These are phyloP conservation scores for Wickerhamiella vanderwaltii DNA, from an alignment of 805 yeast genomes.

Conservation along the genomic window DNA sequence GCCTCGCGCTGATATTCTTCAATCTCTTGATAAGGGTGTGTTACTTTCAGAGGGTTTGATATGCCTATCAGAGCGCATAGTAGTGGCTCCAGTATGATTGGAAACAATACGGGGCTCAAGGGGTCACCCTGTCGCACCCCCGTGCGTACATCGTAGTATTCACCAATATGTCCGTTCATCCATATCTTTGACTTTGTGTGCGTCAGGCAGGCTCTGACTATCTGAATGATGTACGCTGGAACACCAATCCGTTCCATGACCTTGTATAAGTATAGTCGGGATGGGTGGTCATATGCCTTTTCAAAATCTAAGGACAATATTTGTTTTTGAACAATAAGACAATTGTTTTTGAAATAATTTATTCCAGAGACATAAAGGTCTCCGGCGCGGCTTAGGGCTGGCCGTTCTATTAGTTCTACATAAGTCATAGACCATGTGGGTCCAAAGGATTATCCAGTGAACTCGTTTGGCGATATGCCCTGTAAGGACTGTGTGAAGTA, in stretches of 20 bases:
- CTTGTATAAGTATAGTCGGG: background rate
- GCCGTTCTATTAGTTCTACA: no score
- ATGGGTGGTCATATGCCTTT: background rate
- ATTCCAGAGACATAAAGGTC: no score
- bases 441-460: no score
- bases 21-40: background rate
- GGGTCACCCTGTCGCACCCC: conserved; percentile 9
- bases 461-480: no score
- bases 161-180: conserved; percentile 1
- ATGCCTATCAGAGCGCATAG: background rate
- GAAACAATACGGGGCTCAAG: background rate
- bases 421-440: no score
- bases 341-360: no score
- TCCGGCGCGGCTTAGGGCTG: no score
- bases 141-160: background rate
- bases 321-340: no score
- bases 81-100: background rate
- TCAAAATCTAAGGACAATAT: background rate
- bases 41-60: no score
- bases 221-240: background rate
- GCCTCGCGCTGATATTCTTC: no score
- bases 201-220: background rate
- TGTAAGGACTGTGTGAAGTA: no score
- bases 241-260: background rate
- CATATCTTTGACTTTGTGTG: background rate